A percentile compares a stretch with the other conserved stretches of the same genome.
phyloP scores from a whole-genome alignment of 306 rosid genomes.

The Arachis hypogaea region DNA sequence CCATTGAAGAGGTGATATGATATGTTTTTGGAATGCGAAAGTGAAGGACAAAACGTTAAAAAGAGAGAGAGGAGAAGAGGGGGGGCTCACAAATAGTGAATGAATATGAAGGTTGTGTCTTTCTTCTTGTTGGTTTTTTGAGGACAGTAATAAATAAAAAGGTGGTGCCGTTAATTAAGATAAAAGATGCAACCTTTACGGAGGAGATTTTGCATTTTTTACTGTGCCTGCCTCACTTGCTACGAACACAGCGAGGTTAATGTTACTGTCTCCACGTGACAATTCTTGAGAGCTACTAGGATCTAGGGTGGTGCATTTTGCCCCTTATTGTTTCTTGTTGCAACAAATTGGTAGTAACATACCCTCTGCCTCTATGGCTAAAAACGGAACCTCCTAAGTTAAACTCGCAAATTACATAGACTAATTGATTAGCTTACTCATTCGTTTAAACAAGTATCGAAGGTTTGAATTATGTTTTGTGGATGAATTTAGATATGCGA shows the following conservation, averaged over 20 bases:
- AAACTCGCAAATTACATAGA: neutral
- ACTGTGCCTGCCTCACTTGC: constrained; percentile 63
- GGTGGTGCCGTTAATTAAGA: constrained; percentile 89
- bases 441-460: too few species aligned
- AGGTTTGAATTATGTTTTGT: too few species aligned
- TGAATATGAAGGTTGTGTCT: constrained; percentile 30
- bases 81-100: constrained; percentile 44
- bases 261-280: constrained; percentile 58
- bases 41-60: constrained; percentile 43
- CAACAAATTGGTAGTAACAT: neutral
- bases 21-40: constrained; percentile 16
- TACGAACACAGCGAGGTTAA: constrained; percentile 46
- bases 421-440: too few species aligned
- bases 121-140: constrained; percentile 29
- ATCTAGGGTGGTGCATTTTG: constrained; percentile 28
- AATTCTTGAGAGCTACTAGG: constrained; percentile 18
- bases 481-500: too few species aligned
- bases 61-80: neutral
- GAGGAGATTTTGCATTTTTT: constrained; percentile 45
- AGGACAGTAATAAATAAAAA: constrained; percentile 38
- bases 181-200: constrained; percentile 65
- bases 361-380: neutral
- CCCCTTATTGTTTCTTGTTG: constrained; percentile 26
- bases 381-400: constrained; percentile 28
- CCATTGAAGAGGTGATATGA: constrained; percentile 47